Conservation (phyloP, 1,139 yeast genomes). For the Candida anutae region DNA sequence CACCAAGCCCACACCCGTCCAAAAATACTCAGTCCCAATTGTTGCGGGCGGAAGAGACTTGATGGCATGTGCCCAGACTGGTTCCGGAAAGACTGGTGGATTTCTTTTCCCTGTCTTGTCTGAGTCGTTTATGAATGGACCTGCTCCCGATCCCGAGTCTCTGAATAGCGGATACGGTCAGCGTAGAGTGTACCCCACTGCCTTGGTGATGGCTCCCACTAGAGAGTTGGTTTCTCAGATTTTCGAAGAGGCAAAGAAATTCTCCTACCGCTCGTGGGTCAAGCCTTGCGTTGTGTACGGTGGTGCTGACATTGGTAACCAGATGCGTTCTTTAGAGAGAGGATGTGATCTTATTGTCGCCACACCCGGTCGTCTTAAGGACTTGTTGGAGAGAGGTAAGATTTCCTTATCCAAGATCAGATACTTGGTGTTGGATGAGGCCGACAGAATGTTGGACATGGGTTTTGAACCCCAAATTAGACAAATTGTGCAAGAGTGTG, state of each 20-base stretch:
- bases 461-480: constrained; percentile 99
- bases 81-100: constrained; percentile 99
- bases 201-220: constrained; percentile 94
- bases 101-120: constrained; percentile 96
- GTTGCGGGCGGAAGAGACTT: constrained; percentile 93
- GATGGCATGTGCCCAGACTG: constrained; percentile 99
- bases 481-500: constrained; percentile 95
- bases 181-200: constrained; percentile 87
- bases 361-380: constrained; percentile 98
- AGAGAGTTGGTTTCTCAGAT: constrained; percentile 98
- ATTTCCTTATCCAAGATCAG: constrained; percentile 85
- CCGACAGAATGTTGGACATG: constrained; percentile 99
- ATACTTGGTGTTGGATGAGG: constrained; percentile 94
- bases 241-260: constrained; percentile 91
- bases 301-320: constrained; percentile 90
- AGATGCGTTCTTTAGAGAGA: constrained; percentile 80
- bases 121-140: constrained; percentile 85
- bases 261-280: constrained; percentile 98
- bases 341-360: constrained; percentile 97
- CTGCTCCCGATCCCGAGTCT: constrained; percentile 54
- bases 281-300: constrained; percentile 95
- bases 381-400: constrained; percentile 88
- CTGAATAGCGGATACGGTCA: constrained; percentile 48
- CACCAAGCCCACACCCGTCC: constrained; percentile 96
- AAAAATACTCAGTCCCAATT: constrained; percentile 95